These are phyloP conservation scores for Xenosphaeropsis pyriputrescens DNA, from an alignment of 2,329 filamentous ascomycete species.

Conservation along the genomic window DNA sequence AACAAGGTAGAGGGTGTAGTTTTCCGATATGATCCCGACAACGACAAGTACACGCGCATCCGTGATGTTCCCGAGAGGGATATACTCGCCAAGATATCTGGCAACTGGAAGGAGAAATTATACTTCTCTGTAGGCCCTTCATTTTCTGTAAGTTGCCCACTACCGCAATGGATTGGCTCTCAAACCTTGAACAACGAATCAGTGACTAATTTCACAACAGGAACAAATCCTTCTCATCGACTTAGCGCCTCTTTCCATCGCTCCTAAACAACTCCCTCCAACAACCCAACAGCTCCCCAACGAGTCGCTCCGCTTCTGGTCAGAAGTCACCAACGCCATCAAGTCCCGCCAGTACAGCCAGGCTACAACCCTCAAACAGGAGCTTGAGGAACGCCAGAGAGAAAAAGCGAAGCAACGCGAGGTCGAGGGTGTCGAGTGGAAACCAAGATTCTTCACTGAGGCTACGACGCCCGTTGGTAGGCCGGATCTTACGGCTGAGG, in stretches of 20 bases:
- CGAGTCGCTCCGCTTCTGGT: conserved; percentile 82
- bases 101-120: conserved; percentile 68
- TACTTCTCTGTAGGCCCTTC: conserved; percentile 45
- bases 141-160: conserved; percentile 38
- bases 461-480: conserved; percentile 42
- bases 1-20: conserved; percentile 86
- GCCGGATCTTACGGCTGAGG: conserved; percentile 48
- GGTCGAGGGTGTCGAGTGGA: conserved; percentile 52
- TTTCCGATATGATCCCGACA: conserved; percentile 79
- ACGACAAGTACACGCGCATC: conserved; percentile 65
- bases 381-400: conserved; percentile 82
- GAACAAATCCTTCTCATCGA: conserved; percentile 53
- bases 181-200: too few species aligned
- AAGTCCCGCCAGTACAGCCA: conserved; percentile 65
- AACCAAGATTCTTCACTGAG: conserved; percentile 74
- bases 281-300: conserved; percentile 68
- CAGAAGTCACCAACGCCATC: conserved; percentile 76
- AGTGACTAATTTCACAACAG: conserved; percentile 32
- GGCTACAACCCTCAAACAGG: conserved; percentile 77
- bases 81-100: conserved; percentile 67
- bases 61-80: conserved; percentile 80
- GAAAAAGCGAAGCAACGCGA: conserved; percentile 73
- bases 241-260: conserved; percentile 66
- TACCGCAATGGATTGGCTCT: neutral
- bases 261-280: conserved; percentile 67